Evolutionary conservation across 768 basidiomycete species (phyloP), one percentile per base, ranked within the genome.

Genomic region (Mycena albidolilacea): DNA sequence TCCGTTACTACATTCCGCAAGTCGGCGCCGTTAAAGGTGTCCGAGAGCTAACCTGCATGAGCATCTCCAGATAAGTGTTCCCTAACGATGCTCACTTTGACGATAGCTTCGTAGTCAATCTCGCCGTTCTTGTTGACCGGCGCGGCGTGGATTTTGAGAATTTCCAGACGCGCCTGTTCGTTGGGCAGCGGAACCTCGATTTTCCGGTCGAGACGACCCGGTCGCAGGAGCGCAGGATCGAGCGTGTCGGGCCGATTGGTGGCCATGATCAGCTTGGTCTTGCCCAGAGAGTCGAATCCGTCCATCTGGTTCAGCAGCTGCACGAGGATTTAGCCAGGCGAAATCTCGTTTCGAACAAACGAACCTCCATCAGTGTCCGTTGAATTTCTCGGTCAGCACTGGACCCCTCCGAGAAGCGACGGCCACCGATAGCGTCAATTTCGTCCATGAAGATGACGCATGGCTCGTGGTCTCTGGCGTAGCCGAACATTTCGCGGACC

Each of bases 391-490:
- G 92, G 84, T 99, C 98, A 14, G 98, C 97, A 81, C 94, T 95
- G 5, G 97, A 98, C 39, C 98, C 97, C 82, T 99, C 98, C 6
- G 93, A 95, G 89, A 95, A 89, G 64, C 88, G 84, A 68, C 88
- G 86, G 39, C 98, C 97, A 77, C 98, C 98, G 73, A 99, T 99
- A 39, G 98, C 98, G 81, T 99, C 98, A 78, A 96, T 96, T 83
- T 96, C 95, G 79, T 96, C 97, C 97, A 98, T 98, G 86, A 98
- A 98, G 77, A 98, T 98, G 69, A 98, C 96, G 81, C 96, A 99
- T 57, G 98, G 98, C 82, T 99, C 98, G 80, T 99, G 97, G 81
- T 99, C 97, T 72, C 87, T 89, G 14, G 98, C 98, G 82, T 98
- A 99, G 35, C 95, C 97, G 79, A 99, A 99, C 98, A 99, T 99